Base-by-base conservation (phyloP, 2,329 filamentous ascomycete species). In the Torrubiella hemipterigena region DNA sequence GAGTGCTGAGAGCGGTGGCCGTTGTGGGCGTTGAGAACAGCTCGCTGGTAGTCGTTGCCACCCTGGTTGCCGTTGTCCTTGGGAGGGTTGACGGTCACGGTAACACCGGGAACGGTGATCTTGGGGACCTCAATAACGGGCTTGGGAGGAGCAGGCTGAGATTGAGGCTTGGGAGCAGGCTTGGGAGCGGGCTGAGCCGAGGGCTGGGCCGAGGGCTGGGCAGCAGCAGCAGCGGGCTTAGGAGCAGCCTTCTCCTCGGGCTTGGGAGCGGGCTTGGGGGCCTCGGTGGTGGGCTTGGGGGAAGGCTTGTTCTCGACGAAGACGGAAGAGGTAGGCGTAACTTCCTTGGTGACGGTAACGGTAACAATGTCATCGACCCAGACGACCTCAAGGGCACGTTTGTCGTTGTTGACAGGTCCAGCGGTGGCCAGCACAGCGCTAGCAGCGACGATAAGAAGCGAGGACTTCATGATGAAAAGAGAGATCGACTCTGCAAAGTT, bases 1-100 rank as follows among this genome's bases (percentile, higher is more conserved):
- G 78, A 79, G 69, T 95, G 85, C 63, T 91, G 93, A 49, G 65
- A 54, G 40, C 91, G 87, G 60, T 91, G 83, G 32, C 79, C 48
- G 62, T 95, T 95, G 77, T 96, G 91, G 52, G 83, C 73, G 45
- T 77, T 64, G 30, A 89, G 46, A 30, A 67, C 66, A 11, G 56
- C 50, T 34, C 51, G 51, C 35, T 45, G 21, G 36, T 63, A 58
- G 32, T 54, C 41, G 25, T 34, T 35, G 9, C 35, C 32, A 9
- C 15, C 32, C 39, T 24, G 40, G 26, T 13, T 48, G 33, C 8
- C 40, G 13, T 4, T 41, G 12, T 13, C 38, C 6, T 5, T 38
- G 25, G 20, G 40, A 19, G 5, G 36, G 27, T 24, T 34, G n/a
- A 14, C 23, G 25, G 6, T 29, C 2, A 16, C 33, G 17, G 33